Conservation (phyloP, 2,329 filamentous ascomycete genomes). For the Sporothrix brunneoviolacea region DNA sequence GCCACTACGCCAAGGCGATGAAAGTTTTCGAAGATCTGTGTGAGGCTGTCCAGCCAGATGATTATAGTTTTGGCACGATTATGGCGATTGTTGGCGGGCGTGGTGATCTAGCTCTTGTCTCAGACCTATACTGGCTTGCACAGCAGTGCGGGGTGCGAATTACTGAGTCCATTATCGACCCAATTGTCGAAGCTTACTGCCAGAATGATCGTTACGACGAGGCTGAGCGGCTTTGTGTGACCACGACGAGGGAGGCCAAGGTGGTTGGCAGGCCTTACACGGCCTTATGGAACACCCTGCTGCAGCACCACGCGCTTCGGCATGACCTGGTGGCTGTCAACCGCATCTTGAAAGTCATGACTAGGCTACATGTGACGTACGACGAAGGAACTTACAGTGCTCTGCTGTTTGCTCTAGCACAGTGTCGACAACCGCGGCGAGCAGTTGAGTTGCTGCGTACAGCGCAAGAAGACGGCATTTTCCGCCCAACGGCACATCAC, state of each 20-base stretch:
- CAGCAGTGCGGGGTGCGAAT: conserved; percentile 39
- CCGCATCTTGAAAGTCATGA: conserved; percentile 43
- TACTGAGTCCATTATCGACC: conserved; percentile 52
- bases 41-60: conserved; percentile 46
- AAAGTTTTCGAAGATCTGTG: conserved; percentile 56
- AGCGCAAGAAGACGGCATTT: conserved; percentile 37
- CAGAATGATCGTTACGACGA: conserved; percentile 46
- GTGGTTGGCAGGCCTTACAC: conserved; percentile 41
- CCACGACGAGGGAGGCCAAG: conserved; percentile 42
- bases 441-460: conserved; percentile 43
- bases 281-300: conserved; percentile 70
- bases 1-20: conserved; percentile 61
- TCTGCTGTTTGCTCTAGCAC: conserved; percentile 42
- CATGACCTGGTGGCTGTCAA: conserved; percentile 47
- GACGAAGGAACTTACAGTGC: conserved; percentile 43
- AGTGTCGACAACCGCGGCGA: conserved; percentile 42
- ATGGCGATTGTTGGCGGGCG: conserved; percentile 64
- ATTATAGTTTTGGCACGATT: conserved; percentile 62
- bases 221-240: conserved; percentile 53
- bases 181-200: conserved; percentile 62
- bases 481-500: conserved; percentile 41
- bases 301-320: conserved; percentile 61
- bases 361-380: conserved; percentile 38
- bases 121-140: conserved; percentile 59
- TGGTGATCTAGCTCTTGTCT: conserved; percentile 66